Evolutionary conservation across 352 stramenopile species (phyloP).

Genomic region (Phytopythium litorale): DNA sequence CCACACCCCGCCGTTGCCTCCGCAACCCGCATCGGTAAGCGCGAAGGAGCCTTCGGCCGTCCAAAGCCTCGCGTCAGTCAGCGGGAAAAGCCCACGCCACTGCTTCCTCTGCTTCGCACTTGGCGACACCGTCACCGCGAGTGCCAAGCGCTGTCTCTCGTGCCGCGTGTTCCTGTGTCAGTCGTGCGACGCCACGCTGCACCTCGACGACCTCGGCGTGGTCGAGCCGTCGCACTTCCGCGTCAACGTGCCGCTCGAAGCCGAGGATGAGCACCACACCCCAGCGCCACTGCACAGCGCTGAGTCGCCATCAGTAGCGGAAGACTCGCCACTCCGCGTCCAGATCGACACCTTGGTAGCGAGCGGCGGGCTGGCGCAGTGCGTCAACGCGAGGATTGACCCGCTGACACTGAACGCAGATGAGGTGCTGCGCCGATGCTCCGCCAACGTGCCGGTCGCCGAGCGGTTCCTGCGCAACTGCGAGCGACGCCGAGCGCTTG

Average conservation of each 20-base stretch:
- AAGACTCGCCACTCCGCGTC: neutral
- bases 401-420: neutral
- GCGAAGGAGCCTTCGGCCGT: too few relatives aligned
- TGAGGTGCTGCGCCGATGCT: slow-evolving; percentile 20
- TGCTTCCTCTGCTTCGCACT: slow-evolving; percentile 36
- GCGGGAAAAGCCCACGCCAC: slow-evolving; percentile 1
- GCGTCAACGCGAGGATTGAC: neutral
- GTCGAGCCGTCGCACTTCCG: slow-evolving; percentile 42
- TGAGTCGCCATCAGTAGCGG: neutral
- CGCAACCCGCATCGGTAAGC: neutral
- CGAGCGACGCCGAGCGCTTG: slow-evolving; percentile 15
- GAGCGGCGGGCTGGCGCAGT: neutral
- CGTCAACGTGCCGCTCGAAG: slow-evolving; percentile 20
- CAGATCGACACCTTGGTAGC: neutral
- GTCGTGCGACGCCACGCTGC: slow-evolving; percentile 41
- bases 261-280: neutral
- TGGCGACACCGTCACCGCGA: slow-evolving; percentile 3
- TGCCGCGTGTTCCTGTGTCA: slow-evolving; percentile 43
- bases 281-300: neutral
- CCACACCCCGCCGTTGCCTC: neutral
- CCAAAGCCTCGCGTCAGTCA: too few relatives aligned
- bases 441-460: slow-evolving; percentile 10
- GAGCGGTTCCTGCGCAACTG: slow-evolving; percentile 27
- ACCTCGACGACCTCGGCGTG: slow-evolving; percentile 66
- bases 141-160: slow-evolving; percentile 37